phyloP scores from a whole-genome alignment of 768 basidiomycete genomes.

The Saitozyma podzolica region DNA sequence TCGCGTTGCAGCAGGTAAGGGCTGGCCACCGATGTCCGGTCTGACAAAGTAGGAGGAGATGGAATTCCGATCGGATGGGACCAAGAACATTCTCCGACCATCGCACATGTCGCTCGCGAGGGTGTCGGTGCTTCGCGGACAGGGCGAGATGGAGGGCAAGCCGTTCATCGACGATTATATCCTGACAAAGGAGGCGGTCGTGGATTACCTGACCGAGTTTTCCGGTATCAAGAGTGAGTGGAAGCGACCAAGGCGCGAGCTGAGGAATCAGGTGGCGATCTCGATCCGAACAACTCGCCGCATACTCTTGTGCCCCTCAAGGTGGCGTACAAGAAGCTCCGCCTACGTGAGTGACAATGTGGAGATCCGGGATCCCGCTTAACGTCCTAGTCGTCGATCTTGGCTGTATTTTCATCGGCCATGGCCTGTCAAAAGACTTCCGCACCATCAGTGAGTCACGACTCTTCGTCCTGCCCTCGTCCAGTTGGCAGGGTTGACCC shows the following conservation, averaged over 20 bases:
- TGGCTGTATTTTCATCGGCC: constrained; percentile 95
- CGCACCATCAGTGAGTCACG: constrained; percentile 84
- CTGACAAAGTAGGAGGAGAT: constrained; percentile 72
- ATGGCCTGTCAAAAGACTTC: constrained; percentile 96
- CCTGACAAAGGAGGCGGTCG: constrained; percentile 89
- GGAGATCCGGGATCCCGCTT: not conserved
- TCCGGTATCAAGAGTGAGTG: constrained; percentile 88
- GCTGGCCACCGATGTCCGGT: constrained; percentile 1
- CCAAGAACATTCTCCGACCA: constrained; percentile 86
- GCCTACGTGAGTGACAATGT: constrained; percentile 56
- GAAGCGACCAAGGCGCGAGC: constrained; percentile 1
- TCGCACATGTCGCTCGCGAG: constrained; percentile 88
- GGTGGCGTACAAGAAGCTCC: constrained; percentile 96
- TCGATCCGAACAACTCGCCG: constrained; percentile 77
- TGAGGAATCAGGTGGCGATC: constrained; percentile 72
- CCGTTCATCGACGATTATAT: constrained; percentile 99
- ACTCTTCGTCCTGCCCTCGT: not conserved
- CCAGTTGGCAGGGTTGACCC: not conserved
- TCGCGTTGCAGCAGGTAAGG: constrained; percentile 85
- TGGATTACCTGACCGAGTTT: constrained; percentile 95
- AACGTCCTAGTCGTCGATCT: constrained; percentile 69
- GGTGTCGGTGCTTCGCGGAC: constrained; percentile 88
- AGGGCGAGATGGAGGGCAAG: constrained; percentile 72
- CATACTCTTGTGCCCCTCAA: constrained; percentile 93
- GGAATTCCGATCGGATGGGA: constrained; percentile 91